These are phyloP conservation scores for Candida takata DNA, from an alignment of 805 yeast species.

Conservation along the genomic window DNA sequence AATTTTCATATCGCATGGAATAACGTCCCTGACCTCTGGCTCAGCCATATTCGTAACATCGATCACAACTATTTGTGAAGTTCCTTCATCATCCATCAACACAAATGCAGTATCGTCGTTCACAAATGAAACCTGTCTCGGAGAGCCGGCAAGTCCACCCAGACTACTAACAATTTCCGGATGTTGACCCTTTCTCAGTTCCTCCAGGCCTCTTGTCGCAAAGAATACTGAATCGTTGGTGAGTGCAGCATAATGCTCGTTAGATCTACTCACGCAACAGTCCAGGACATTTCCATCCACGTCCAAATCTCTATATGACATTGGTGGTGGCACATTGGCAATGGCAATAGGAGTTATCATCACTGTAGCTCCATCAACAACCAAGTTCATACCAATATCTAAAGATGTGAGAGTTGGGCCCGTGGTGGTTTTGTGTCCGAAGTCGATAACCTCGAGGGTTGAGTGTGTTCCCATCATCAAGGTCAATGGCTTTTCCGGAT, in stretches of 20 bases:
- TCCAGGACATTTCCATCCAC: conserved; percentile 51
- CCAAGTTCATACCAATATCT: conserved; percentile 75
- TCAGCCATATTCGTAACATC: conserved; percentile 36
- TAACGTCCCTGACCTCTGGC: conserved; percentile 34
- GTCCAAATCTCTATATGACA: conserved; percentile 61
- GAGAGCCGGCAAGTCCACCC: conserved; percentile 34
- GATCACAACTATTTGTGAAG: conserved; percentile 45
- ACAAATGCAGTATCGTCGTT: conserved; percentile 48
- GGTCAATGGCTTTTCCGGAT: conserved; percentile 80
- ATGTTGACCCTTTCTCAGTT: conserved; percentile 40
- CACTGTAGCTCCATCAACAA: conserved; percentile 67
- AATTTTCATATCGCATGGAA: conserved; percentile 43
- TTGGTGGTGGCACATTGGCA: conserved; percentile 95
- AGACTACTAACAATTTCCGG: conserved; percentile 33
- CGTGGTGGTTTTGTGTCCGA: conserved; percentile 51
- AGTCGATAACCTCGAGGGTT: conserved; percentile 56
- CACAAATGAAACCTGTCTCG: conserved; percentile 60
- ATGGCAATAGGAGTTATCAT: conserved; percentile 74
- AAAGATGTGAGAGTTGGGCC: conserved; percentile 66
- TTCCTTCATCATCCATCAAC: conserved; percentile 42
- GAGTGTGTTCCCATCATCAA: conserved; percentile 54
- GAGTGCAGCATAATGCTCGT: conserved; percentile 51
- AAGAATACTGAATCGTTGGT: conserved; percentile 40
- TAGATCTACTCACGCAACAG: conserved; percentile 56
- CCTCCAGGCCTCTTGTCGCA: conserved; percentile 38